These are phyloP conservation scores for Rostrohypoxylon terebratum DNA, from an alignment of 495 filamentous ascomycete genomes.

Conservation along the genomic window DNA sequence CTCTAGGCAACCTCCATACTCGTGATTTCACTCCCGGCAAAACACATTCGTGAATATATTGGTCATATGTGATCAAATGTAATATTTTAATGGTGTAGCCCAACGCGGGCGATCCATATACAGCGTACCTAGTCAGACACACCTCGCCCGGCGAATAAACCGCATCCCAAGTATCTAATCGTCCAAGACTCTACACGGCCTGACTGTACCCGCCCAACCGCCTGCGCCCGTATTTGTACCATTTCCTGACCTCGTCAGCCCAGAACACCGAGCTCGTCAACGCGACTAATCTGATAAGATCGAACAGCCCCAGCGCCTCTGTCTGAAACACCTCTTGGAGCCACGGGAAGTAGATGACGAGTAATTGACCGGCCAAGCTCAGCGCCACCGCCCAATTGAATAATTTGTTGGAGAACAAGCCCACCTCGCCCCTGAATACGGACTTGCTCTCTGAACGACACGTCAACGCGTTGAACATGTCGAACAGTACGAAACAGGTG, in stretches of 20 bases:
- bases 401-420: conserved; percentile 85
- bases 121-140: neutral
- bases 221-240: conserved; percentile 62
- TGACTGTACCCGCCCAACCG: conserved; percentile 61
- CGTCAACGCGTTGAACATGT: conserved; percentile 97
- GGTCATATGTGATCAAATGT: conserved; percentile 22
- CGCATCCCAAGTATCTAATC: neutral
- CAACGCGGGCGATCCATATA: conserved; percentile 16
- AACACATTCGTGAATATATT: conserved; percentile 5
- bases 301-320: conserved; percentile 78
- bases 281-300: conserved; percentile 75
- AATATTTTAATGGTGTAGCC: conserved; percentile 8
- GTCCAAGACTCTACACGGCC: conserved; percentile 53
- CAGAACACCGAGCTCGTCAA: conserved; percentile 92
- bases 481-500: conserved; percentile 97
- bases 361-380: conserved; percentile 83
- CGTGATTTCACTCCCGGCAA: too few species aligned
- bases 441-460: conserved; percentile 94
- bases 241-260: conserved; percentile 93
- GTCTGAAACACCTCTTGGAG: conserved; percentile 96
- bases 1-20: too few species aligned
- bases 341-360: conserved; percentile 94
- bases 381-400: conserved; percentile 95
- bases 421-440: conserved; percentile 84
- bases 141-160: neutral